Conservation (phyloP, 164 flowering plant genomes). For the Nymphaea colorata region DNA sequence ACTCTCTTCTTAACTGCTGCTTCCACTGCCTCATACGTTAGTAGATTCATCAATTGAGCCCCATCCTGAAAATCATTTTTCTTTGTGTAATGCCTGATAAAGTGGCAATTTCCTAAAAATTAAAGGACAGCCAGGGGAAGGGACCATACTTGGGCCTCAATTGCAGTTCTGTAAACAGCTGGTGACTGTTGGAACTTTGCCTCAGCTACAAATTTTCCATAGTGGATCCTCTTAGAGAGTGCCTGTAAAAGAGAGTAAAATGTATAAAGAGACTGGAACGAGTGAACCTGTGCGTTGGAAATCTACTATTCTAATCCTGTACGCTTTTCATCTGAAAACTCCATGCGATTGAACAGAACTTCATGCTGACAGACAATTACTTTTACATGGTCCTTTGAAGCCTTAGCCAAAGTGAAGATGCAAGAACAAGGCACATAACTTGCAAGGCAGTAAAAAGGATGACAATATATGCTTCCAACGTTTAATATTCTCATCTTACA, state of each 20-base stretch:
- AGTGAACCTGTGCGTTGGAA: background rate
- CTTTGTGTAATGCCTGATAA: background rate
- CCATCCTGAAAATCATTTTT: conserved; percentile 37
- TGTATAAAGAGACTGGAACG: background rate
- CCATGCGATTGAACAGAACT: too few relatives aligned
- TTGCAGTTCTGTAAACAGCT: conserved; percentile 53
- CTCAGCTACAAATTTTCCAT: conserved; percentile 93
- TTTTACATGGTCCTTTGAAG: too few relatives aligned
- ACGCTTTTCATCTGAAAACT: background rate
- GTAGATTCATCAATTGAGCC: conserved; percentile 42
- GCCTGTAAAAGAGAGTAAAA: conserved; percentile 27
- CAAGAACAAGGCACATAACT: too few relatives aligned
- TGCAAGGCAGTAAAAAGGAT: too few relatives aligned
- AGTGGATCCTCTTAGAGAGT: conserved; percentile 89
- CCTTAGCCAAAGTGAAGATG: too few relatives aligned
- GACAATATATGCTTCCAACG: too few relatives aligned
- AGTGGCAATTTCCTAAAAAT: background rate
- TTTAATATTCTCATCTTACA: too few relatives aligned
- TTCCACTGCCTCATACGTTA: conserved; percentile 72
- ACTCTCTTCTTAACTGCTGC: conserved; percentile 58
- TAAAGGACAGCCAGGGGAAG: background rate
- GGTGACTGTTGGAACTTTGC: conserved; percentile 74
- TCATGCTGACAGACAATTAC: too few relatives aligned
- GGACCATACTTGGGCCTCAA: conserved; percentile 50
- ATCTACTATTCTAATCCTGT: background rate